Conservation (phyloP, 2,329 filamentous ascomycete genomes). For the Ophiostoma sp. region DNA sequence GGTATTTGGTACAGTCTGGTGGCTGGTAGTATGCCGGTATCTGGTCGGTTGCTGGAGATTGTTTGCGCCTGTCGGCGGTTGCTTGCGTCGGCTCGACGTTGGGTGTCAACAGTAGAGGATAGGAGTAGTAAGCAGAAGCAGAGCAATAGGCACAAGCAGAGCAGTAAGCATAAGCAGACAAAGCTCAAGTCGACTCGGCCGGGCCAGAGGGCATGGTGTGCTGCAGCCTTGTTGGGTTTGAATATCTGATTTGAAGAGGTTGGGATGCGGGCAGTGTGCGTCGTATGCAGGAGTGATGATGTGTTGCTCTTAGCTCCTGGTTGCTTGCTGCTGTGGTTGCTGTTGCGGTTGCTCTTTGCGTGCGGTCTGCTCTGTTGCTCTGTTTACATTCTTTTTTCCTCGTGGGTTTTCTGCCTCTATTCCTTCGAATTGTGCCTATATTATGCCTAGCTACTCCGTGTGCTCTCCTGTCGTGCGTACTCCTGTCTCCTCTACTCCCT, state of each 20-base stretch:
- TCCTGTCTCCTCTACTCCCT: no score
- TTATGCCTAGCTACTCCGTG: no score
- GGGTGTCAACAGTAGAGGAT: not conserved
- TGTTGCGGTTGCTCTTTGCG: not conserved
- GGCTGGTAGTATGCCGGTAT: no score
- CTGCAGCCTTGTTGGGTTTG: slow-evolving; percentile 18
- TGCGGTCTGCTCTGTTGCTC: not conserved
- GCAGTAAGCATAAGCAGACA: not conserved
- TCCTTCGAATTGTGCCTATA: no score
- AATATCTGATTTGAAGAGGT: not conserved
- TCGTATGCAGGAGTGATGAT: not conserved
- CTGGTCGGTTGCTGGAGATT: no score
- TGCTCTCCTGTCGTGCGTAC: no score
- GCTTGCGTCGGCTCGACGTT: not conserved
- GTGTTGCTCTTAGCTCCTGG: not conserved
- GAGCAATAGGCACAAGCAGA: not conserved
- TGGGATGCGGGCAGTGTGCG: no score
- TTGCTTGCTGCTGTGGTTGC: not conserved
- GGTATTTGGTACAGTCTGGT: no score
- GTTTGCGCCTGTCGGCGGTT: not conserved
- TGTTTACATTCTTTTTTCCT: no score
- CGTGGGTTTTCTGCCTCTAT: no score
- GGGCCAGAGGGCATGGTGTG: slow-evolving; percentile 13
- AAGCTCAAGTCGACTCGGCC: slow-evolving; percentile 11
- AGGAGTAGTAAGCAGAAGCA: not conserved